phyloP scores from a whole-genome alignment of 2,329 filamentous ascomycete genomes.

The Trichoderma citrinoviride region DNA sequence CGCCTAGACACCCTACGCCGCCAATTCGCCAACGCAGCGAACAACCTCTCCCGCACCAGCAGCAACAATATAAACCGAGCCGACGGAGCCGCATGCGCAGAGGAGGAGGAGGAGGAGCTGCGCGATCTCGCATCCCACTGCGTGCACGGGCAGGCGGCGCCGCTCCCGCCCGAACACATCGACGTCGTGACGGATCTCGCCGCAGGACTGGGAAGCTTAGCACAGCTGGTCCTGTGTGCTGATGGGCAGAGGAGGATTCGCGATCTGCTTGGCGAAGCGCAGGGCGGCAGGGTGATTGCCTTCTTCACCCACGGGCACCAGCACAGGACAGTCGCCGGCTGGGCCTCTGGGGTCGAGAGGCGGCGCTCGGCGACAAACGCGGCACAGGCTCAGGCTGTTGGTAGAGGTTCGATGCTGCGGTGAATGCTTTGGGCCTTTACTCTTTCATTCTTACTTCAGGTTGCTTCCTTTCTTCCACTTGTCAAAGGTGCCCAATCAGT shows the following conservation, averaged over 20 bases:
- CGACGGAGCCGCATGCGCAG: background rate
- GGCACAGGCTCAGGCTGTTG: no score
- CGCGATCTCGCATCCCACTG: conserved; percentile 28
- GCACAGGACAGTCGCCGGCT: background rate
- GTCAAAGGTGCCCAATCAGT: background rate
- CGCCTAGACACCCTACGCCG: conserved; percentile 40
- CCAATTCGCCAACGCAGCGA: conserved; percentile 24
- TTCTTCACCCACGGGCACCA: conserved; percentile 32
- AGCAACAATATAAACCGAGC: background rate
- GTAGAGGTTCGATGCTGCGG: background rate
- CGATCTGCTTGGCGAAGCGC: conserved; percentile 32
- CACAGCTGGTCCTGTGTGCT: conserved; percentile 24
- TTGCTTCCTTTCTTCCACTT: background rate
- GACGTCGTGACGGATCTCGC: conserved; percentile 34
- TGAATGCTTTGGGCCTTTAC: background rate
- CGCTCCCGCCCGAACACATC: conserved; percentile 28
- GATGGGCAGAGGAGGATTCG: conserved; percentile 27
- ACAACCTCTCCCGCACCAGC: background rate
- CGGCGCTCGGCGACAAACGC: background rate
- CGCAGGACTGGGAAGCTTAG: conserved; percentile 30
- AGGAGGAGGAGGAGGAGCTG: no score
- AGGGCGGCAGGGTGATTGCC: conserved; percentile 31
- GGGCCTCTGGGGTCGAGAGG: background rate
- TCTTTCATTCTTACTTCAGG: background rate
- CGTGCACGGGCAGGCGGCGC: conserved; percentile 30